Evolutionary conservation across 2,329 filamentous ascomycete genomes (phyloP).

Genomic region (Colletotrichum salicis): DNA sequence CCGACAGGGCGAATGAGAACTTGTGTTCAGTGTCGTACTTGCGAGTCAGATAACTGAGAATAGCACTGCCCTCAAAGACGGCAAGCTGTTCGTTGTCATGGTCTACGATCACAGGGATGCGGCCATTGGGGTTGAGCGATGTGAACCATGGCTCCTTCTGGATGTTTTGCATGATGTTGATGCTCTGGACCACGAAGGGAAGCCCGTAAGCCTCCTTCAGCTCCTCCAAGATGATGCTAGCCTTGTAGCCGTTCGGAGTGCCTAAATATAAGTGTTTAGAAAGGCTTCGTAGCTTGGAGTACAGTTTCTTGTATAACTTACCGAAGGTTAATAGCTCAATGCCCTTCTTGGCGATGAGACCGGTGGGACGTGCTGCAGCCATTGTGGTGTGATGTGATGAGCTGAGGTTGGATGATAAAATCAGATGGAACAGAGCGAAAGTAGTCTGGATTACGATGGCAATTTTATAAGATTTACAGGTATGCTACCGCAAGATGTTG

Average conservation of each 20-base stretch:
- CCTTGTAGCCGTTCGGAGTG: constrained; percentile 67
- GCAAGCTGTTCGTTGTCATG: constrained; percentile 69
- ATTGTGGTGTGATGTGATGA: neutral
- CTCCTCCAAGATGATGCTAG: constrained; percentile 72
- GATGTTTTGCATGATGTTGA: constrained; percentile 70
- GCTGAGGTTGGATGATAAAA: neutral
- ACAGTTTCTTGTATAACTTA: constrained; percentile 42
- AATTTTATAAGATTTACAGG: neutral
- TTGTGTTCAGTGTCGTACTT: constrained; percentile 72
- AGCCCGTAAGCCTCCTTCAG: constrained; percentile 72
- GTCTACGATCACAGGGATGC: constrained; percentile 74
- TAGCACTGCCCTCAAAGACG: constrained; percentile 81
- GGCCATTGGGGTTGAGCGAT: constrained; percentile 70
- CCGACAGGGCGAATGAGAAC: constrained; percentile 51
- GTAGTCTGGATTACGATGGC: neutral
- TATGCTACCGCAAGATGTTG: neutral
- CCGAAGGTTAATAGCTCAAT: constrained; percentile 71
- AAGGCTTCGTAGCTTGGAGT: constrained; percentile 17
- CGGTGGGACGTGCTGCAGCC: constrained; percentile 48
- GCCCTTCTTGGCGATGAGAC: constrained; percentile 70
- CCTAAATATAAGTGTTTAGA: constrained; percentile 40
- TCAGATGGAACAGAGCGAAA: neutral
- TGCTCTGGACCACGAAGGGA: constrained; percentile 60
- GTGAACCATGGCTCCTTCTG: constrained; percentile 77
- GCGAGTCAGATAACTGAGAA: constrained; percentile 78